Percentiles rank a stretch among this genome's conserved stretches.
Evolutionary conservation across 2,329 filamentous ascomycete species (phyloP).

Genomic region (Calonectria henricotiae): DNA sequence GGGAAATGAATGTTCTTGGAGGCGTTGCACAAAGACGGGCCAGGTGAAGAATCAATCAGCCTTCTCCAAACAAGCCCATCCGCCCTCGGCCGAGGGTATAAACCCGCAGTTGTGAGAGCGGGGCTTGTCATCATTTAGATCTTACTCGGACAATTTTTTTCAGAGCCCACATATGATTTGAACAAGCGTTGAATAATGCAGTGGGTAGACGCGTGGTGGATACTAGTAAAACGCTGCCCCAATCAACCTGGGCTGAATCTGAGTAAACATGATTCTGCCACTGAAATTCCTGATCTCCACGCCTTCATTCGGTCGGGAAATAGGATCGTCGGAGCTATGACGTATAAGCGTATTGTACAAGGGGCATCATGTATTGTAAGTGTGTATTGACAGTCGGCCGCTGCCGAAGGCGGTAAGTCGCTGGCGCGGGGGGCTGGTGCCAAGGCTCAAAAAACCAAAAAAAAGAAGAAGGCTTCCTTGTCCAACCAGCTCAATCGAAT

Average conservation of each 20-base stretch:
- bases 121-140: neutral
- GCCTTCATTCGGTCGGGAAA: neutral
- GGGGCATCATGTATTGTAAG: neutral
- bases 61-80: too few relatives aligned
- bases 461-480: neutral
- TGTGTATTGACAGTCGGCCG: neutral
- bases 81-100: neutral
- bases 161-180: neutral
- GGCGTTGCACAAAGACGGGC: too few relatives aligned
- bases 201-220: neutral
- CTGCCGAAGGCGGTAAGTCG: too few relatives aligned
- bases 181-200: neutral
- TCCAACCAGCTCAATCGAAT: too few relatives aligned
- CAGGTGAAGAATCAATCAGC: too few relatives aligned
- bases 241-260: neutral
- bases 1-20: too few relatives aligned
- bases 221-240: too few relatives aligned
- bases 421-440: neutral
- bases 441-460: neutral
- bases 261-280: neutral
- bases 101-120: neutral
- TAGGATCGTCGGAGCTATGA: conserved; percentile 6
- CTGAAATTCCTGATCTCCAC: neutral
- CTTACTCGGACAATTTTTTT: neutral
- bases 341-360: conserved; percentile 3